Percentiles rank a stretch among this genome's conserved stretches.
phyloP scores from a whole-genome alignment of 306 rosid genomes.

The Elaeagnus macrophylla region DNA sequence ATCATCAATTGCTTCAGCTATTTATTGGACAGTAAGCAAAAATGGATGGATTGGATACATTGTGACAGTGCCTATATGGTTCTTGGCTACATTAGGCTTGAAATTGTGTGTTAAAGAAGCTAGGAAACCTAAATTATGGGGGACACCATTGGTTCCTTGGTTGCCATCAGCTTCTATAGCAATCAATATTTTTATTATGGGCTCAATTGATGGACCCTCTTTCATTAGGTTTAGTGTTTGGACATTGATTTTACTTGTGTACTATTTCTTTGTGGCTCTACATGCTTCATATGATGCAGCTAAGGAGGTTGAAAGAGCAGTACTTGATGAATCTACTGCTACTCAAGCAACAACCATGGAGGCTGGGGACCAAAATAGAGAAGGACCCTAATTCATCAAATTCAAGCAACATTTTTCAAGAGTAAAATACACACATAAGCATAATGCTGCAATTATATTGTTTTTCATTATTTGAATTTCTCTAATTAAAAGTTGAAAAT shows the following conservation, averaged over 20 bases:
- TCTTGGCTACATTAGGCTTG: slow-evolving; percentile 14
- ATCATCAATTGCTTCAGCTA: slow-evolving; percentile 18
- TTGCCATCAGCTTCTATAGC: slow-evolving; percentile 23
- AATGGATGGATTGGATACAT: slow-evolving; percentile 18
- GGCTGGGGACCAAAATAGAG: slow-evolving; percentile 4
- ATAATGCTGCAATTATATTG: too few relatives aligned
- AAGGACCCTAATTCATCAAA: background rate
- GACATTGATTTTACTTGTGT: slow-evolving; percentile 14
- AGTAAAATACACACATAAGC: too few relatives aligned
- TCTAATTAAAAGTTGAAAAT: too few relatives aligned
- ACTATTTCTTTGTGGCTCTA: slow-evolving; percentile 22
- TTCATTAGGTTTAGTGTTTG: slow-evolving; percentile 19
- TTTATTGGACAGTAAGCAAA: slow-evolving; percentile 4
- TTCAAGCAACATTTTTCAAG: too few relatives aligned
- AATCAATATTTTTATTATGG: slow-evolving; percentile 28
- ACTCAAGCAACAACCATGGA: slow-evolving; percentile 12
- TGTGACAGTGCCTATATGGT: slow-evolving; percentile 3
- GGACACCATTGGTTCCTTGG: slow-evolving; percentile 27
- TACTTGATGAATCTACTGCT: background rate
- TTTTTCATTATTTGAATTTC: too few relatives aligned
- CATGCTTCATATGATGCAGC: slow-evolving; percentile 31
- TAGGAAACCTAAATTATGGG: slow-evolving; percentile 30
- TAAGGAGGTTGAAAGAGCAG: background rate
- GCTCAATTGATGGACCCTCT: slow-evolving; percentile 19
- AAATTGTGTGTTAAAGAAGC: slow-evolving; percentile 23